Base-by-base conservation (phyloP, 2,329 filamentous ascomycete genomes). In the Colletotrichum gloeosporioides region DNA sequence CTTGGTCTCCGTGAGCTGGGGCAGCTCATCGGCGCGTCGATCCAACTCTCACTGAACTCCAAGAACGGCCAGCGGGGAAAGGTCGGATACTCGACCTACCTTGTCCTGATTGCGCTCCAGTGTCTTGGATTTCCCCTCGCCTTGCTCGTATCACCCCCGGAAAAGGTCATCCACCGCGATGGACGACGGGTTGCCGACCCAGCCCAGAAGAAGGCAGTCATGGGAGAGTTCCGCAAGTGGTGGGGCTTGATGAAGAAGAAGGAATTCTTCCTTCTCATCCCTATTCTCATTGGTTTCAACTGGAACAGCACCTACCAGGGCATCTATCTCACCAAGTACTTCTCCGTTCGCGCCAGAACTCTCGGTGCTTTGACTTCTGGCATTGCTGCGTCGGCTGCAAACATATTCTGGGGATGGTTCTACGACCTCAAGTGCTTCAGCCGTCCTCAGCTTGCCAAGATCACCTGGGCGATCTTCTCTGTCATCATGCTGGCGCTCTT, bases 321-420 rank as follows among this genome's bases (percentile, higher is more conserved):
- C 8, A 89, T 89, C 22, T 90, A 90, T 78, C 83, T 90, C 18
- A 87, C 88, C 12, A 87, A 85, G 31, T 90, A 90, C 81, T 90
- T 90, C 78, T 88, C 87, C 5, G 88, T 90, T 4, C 85, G 89
- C 3, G 82, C 88, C 0, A 82, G 88, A 4, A 86, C 88, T 1
- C 82, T 90, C 3, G 86, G 86, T 1, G 85, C 87, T 0, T 78
- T 90, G 57, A 84, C 84, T 0, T 88, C 88, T 0, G 87, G 88
- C 8, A 80, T 90, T 29, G 86, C 83, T 2, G 88, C 88, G 0
- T 85, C 86, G 0, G 80, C 81, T 18, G 87, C 87, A 34, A 88
- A 89, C 73, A 82, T 89, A 15, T 85, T 88, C 66, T 89, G 86
- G 87, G 88, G 88, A 3, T 89, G 86, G 86, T 86, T 89, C 78